Percentiles rank a stretch among this genome's conserved stretches.
These are phyloP conservation scores for Eucommia ulmoides DNA, from an alignment of 257 asterid genomes.

Conservation along the genomic window DNA sequence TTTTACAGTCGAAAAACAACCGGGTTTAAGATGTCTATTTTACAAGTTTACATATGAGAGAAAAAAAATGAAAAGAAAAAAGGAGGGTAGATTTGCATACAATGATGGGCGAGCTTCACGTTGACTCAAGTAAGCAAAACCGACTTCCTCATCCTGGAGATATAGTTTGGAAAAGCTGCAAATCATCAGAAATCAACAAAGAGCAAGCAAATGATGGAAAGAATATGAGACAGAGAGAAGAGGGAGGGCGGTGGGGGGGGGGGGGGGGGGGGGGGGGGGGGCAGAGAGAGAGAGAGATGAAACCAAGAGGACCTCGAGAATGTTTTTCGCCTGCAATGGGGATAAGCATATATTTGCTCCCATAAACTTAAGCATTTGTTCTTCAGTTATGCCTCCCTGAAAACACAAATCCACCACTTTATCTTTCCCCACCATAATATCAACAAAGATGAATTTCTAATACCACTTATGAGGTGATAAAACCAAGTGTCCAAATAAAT, in stretches of 20 bases:
- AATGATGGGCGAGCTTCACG: conserved; percentile 88
- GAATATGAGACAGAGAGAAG: no score
- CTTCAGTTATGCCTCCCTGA: conserved; percentile 97
- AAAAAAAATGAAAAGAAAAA: not conserved
- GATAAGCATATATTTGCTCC: conserved; percentile 76
- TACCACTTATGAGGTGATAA: no score
- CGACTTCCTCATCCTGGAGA: conserved; percentile 78
- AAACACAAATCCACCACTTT: no score
- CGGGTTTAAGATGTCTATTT: no score
- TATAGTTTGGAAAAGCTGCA: conserved; percentile 8
- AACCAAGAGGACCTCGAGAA: conserved; percentile 53
- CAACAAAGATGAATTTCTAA: no score
- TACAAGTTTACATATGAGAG: no score
- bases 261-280: no score
- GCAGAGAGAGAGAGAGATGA: not conserved
- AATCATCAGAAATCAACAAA: conserved; percentile 3
- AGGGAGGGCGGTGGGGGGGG: no score
- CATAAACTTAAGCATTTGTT: conserved; percentile 91
- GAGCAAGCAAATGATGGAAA: not conserved
- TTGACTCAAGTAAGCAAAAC: conserved; percentile 90
- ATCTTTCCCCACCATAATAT: no score
- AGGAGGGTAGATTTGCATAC: conserved; percentile 37
- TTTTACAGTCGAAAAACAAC: no score
- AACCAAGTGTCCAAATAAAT: no score
- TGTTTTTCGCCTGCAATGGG: conserved; percentile 59